phyloP scores from a whole-genome alignment of 805 yeast species.

The Pichia sporocuriosa region DNA sequence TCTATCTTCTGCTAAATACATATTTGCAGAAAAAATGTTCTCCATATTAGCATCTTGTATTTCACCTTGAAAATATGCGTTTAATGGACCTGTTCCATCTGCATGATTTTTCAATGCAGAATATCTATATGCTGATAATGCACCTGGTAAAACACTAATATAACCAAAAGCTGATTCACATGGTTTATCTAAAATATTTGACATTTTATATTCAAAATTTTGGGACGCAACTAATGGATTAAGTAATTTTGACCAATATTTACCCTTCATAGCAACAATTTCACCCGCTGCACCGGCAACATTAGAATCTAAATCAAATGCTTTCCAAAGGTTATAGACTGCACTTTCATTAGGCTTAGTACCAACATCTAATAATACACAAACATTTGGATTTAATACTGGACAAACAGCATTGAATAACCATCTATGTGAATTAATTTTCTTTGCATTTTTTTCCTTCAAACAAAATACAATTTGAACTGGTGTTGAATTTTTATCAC shows the following conservation, averaged over 20 bases:
- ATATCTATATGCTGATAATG: constrained; percentile 88
- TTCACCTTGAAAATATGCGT: constrained; percentile 89
- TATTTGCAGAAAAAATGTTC: constrained; percentile 89
- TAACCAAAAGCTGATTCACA: constrained; percentile 89
- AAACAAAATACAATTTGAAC: constrained; percentile 90
- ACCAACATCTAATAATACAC: constrained; percentile 91
- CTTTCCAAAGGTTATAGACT: constrained; percentile 92
- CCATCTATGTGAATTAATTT: constrained; percentile 98
- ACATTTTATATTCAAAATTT: constrained; percentile 93
- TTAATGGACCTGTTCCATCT: constrained; percentile 89
- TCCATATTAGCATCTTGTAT: constrained; percentile 26
- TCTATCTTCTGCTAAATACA: constrained; percentile 97
- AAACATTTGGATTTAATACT: constrained; percentile 82
- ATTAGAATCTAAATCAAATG: constrained; percentile 91
- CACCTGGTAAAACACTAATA: constrained; percentile 92
- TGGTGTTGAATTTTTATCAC: constrained; percentile 88
- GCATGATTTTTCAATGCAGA: constrained; percentile 77
- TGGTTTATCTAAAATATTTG: constrained; percentile 94
- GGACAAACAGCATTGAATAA: constrained; percentile 93
- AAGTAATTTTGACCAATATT: constrained; percentile 68
- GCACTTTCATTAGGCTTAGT: constrained; percentile 89
- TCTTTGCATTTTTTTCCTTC: constrained; percentile 87
- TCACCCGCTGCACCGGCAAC: constrained; percentile 99
- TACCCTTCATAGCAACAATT: constrained; percentile 91
- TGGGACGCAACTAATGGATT: constrained; percentile 95